Evolutionary conservation across 140 eudicot genomes (phyloP).

Genomic region (Senecio squalidus): DNA sequence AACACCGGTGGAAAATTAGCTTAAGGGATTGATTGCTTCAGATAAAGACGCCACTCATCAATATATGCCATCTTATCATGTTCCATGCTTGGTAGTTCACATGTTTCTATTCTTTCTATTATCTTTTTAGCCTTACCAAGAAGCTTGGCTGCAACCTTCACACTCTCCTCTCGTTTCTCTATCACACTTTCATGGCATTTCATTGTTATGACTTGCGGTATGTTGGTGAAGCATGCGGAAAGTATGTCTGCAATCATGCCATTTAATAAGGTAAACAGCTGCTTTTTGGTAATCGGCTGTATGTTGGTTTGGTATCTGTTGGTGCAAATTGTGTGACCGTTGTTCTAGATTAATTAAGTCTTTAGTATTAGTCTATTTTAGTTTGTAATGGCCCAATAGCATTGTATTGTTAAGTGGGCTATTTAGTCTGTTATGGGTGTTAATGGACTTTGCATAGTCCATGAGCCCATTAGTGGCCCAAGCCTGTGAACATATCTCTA

Average conservation of each 20-base stretch:
- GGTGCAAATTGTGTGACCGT: too few species aligned
- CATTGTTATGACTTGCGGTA: conserved; percentile 11
- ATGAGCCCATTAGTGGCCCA: too few species aligned
- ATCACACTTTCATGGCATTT: conserved; percentile 13
- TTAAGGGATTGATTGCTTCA: conserved; percentile 12
- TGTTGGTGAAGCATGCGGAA: conserved; percentile 24
- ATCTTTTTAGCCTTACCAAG: conserved; percentile 16
- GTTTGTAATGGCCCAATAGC: too few species aligned
- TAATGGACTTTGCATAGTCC: too few species aligned
- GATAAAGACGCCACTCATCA: conserved; percentile 23
- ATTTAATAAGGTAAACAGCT: not conserved
- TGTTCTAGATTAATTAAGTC: too few species aligned
- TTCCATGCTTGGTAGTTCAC: conserved; percentile 13
- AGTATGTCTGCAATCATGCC: conserved; percentile 26
- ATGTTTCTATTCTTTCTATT: not conserved
- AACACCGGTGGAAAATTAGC: too few species aligned
- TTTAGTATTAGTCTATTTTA: too few species aligned
- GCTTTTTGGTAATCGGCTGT: not conserved
- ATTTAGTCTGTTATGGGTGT: too few species aligned
- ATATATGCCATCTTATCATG: conserved; percentile 5
- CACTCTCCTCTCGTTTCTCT: conserved; percentile 17
- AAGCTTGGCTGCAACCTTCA: conserved; percentile 21
- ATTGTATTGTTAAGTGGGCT: too few species aligned
- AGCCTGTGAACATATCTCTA: too few species aligned
- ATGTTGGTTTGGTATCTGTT: not conserved